Percentiles rank a stretch among this genome's conserved stretches.
Conservation (phyloP, 805 yeast species). For the Kazachstania africana region DNA sequence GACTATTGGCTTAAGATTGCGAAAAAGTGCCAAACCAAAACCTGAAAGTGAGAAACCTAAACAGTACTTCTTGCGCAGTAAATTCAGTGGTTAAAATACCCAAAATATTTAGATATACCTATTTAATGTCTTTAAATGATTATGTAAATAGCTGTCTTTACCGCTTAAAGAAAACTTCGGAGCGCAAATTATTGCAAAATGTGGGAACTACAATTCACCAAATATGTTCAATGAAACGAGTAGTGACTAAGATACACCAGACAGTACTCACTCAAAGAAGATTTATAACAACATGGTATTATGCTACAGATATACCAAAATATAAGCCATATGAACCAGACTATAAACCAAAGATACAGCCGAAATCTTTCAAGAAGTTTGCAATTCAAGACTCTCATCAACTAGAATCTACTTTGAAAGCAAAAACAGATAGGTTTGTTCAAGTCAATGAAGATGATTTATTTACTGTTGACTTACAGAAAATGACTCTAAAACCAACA, state of each 20-base stretch:
- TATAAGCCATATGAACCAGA: slow-evolving; percentile 51
- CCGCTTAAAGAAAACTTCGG: too few species aligned
- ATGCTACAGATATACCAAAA: slow-evolving; percentile 69
- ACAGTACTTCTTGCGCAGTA: too few species aligned
- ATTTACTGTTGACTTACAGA: slow-evolving; percentile 54
- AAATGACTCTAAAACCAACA: slow-evolving; percentile 48
- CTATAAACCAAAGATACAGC: slow-evolving; percentile 38
- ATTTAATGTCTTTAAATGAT: too few species aligned
- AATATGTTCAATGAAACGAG: background rate
- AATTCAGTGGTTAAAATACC: too few species aligned
- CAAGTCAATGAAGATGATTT: slow-evolving; percentile 74
- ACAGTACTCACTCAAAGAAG: too few species aligned
- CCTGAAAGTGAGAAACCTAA: too few species aligned
- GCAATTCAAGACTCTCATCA: slow-evolving; percentile 47
- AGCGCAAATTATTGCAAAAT: too few species aligned
- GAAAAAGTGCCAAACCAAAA: too few species aligned
- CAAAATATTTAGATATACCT: too few species aligned
- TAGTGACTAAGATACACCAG: background rate
- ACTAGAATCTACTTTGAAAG: slow-evolving; percentile 41
- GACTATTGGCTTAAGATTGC: too few species aligned
- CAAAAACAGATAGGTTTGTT: slow-evolving; percentile 20
- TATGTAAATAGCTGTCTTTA: too few species aligned
- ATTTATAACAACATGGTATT: slow-evolving; percentile 44
- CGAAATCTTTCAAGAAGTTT: slow-evolving; percentile 59
- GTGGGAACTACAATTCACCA: background rate